Evolutionary conservation across 2,329 filamentous ascomycete species (phyloP).

Genomic region (Pyrenophora graminea): DNA sequence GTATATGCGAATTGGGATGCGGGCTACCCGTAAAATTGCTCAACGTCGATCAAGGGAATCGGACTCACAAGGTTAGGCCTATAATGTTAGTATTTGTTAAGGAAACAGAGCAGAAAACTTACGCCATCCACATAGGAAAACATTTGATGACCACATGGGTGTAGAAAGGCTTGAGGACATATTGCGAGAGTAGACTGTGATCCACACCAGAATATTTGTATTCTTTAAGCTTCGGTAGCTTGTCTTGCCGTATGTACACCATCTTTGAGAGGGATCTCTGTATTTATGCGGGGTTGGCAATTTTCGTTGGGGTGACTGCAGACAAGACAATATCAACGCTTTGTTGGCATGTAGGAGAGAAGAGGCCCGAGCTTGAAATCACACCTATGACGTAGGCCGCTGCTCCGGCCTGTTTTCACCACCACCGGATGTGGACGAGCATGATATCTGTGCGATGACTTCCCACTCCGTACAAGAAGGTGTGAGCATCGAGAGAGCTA

Average conservation of each 20-base stretch:
- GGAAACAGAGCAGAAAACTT: conserved; percentile 44
- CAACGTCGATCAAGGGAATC: background rate
- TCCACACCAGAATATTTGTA: conserved; percentile 97
- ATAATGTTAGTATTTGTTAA: conserved; percentile 26
- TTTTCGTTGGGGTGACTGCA: conserved; percentile 17
- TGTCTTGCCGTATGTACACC: conserved; percentile 94
- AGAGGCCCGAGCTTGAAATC: conserved; percentile 33
- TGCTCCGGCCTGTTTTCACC: conserved; percentile 8
- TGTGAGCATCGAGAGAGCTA: background rate
- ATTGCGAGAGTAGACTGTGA: conserved; percentile 85
- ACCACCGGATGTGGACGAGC: background rate
- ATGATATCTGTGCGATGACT: background rate
- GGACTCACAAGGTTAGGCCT: conserved; percentile 47
- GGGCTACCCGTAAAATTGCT: background rate
- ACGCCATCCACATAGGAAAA: conserved; percentile 95
- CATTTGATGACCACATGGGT: conserved; percentile 89
- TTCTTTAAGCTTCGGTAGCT: conserved; percentile 83
- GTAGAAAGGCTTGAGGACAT: conserved; percentile 97
- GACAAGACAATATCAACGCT: conserved; percentile 5
- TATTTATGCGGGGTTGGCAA: conserved; percentile 4
- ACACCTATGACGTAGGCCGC: conserved; percentile 38
- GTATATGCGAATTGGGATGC: background rate
- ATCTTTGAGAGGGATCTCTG: conserved; percentile 54
- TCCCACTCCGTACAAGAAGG: background rate
- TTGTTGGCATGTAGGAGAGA: conserved; percentile 14